These are phyloP conservation scores for Vaccinium corymbosum DNA, from an alignment of 148 eudicot genomes.

Conservation along the genomic window DNA sequence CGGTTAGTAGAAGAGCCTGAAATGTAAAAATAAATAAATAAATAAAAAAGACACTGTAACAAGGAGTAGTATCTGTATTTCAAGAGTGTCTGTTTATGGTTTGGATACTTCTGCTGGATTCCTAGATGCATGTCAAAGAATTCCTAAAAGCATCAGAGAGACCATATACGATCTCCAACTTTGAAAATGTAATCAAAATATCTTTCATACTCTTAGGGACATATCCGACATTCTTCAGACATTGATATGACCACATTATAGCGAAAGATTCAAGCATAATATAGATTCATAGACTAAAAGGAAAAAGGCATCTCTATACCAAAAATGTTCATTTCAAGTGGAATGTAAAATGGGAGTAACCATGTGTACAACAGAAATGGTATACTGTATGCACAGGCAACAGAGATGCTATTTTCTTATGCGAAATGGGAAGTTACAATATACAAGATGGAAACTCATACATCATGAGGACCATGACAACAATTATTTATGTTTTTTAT, in stretches of 20 bases:
- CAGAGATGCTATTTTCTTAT: neutral
- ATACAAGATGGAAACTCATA: neutral
- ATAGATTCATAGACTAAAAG: neutral
- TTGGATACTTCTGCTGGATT: neutral
- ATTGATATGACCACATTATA: neutral
- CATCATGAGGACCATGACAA: neutral
- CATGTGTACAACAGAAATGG: neutral
- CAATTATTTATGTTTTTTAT: neutral
- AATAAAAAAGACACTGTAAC: neutral
- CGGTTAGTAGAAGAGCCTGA: neutral
- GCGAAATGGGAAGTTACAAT: neutral
- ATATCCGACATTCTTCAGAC: neutral
- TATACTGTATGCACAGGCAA: neutral
- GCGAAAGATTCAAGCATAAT: neutral
- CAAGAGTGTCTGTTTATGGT: neutral
- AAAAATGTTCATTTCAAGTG: neutral
- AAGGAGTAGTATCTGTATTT: neutral
- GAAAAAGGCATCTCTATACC: slow-evolving; percentile 7
- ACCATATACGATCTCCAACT: neutral
- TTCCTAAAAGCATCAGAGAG: neutral
- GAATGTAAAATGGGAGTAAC: neutral
- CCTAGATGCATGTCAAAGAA: neutral
- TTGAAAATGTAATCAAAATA: too few relatives aligned
- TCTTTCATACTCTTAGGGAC: neutral
- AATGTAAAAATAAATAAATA: too few relatives aligned